Evolutionary conservation across 768 basidiomycete species (phyloP), one percentile per base, ranked within the genome.

Genomic region (Lyophyllum decastes): DNA sequence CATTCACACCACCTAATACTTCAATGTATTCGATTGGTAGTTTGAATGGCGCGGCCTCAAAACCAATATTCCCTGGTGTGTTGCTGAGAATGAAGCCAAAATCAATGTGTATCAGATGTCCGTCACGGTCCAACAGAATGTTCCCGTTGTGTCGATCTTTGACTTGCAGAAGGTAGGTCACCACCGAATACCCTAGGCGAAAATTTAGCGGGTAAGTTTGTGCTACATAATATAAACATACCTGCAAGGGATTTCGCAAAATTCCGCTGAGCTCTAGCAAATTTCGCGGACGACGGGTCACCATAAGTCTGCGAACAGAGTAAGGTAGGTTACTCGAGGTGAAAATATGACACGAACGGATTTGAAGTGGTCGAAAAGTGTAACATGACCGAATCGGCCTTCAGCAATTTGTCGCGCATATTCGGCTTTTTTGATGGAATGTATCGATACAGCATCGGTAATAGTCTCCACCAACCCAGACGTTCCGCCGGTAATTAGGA

Each of bases 21-120:
- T 98, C 96, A 52, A 99, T 82, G 72, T 99, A 99, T 72, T 99
- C 97, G 52, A 89, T 79, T 8, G 95, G 88, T 12, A 98, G 75
- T 72, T 99, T 99, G 82, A 99, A 99, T 1, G 97, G 97, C 2
- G 97, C 95, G n/a, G 95, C 96, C 75, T 99, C 97, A 70, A 99
- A 98, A 25, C 96, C 92, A 61, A 99, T 90, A 69, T 96, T 96
- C 19, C 96, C 96, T 0, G 97, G 97, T 1, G 95, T 94, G 72
- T 98, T 98, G 43, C 90, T 90, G 33, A 98, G 81, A 82, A 98
- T 96, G 77, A 98, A 98, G 2, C 97, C 97, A 70, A 98, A 99
- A 72, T 98, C 97, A 59, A 99, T 99, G 71, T 99, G 93, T 49
- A 97, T 89, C 22, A 97, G 79, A 64, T 95, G 95, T 0, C 97